Base-by-base conservation (phyloP, 2,329 filamentous ascomycete genomes). In the Monosporascus sp. region DNA sequence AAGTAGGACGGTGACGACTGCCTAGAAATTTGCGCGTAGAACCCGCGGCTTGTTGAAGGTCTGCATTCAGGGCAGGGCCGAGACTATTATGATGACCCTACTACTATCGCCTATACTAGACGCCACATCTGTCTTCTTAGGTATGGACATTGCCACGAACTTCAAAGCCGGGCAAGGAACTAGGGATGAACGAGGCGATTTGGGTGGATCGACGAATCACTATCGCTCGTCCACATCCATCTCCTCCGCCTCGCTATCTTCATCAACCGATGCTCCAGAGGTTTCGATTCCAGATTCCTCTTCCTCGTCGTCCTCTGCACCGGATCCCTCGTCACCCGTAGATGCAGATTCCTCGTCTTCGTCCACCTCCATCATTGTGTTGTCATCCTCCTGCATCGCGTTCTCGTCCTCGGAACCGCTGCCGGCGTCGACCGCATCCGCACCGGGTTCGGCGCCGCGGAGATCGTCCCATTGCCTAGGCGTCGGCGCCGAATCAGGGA, bases 401-500 rank as follows among this genome's bases (percentile, higher is more conserved):
- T 52, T 49, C 5, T 50, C 25, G n/a, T 38, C 47, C 17, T 54
- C 55, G 5, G 24, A 27, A 37, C 45, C 22, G 39, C 39, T 22
- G 39, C 22, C 39, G 25, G n/a, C 45, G 45, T 5, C 45, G 14
- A 20, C 45, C 14, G 1, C 45, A 35, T 47, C 20, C 22, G 45
- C n/a, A 7, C 45, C 22, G n/a, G 8, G 17, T 6, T 47, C 22
- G 22, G 24, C 31, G 22, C 15, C 22, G 45, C 31, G 11, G 45
- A 64, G 47, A 43, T 65, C 62, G 8, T 58, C 58, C 64, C 64
- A 66, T 3, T 47, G 58, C 15, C 20, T 52, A 14, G 64, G 64
- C 2, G 64, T 66, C 20, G 62, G 59, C 22, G 58, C 62, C 9
- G 63, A 65, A 7, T 53, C 48, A 17, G 48, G 48, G 35, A 45